Base-by-base conservation (phyloP, 2,329 filamentous ascomycete species). In the Aspergillus fijiensis region DNA sequence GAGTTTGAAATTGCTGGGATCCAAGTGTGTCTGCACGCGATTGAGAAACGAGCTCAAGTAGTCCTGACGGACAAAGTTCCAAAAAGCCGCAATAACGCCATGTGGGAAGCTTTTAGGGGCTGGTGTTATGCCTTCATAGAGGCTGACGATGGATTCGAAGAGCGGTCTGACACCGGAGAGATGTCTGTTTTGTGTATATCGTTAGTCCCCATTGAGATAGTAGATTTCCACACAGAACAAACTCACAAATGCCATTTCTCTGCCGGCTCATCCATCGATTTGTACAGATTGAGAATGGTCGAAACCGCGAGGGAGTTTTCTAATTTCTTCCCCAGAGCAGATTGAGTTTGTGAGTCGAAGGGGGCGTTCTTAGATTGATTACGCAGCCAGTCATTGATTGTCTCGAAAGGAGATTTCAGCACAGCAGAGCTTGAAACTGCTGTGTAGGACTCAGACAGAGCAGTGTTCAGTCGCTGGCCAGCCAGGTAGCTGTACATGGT, bases 21-120 rank as follows among this genome's bases (percentile, higher is more conserved):
- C 82, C 1, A 88, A 75, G 31, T 84, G 80, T 2, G 85, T 87
- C 21, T 80, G 77, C 0, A 78, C 79, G 60, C 85, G 83, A 63
- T 84, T 86, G 60, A 86, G 85, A 65, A 84, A 87, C 39, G 85
- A 85, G 58, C 82, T 81, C 11, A 87, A 74, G 73, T 87, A 85
- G 63, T 88, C 86, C 64, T 87, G 83, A 9, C 85, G 79, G 12
- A 84, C 85, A 64, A 88, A 83, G 60, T 86, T 86, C 85, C 86
- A 88, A 67, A 88, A 88, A 0, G 82, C 84, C 2, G 85, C 84
- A 65, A 77, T 78, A 14, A 84, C 77, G 3, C 78, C 84, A 68
- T 82, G 82, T 7, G 81, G 82, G 2, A 82, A 80, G 3, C 66
- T 68, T 4, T 53, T 27, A 1, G 33, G 42, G 5, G 54, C 49